Evolutionary conservation across 768 basidiomycete genomes (phyloP), one percentile per base, ranked within the genome.

Genomic region (Clavaria fumosa): DNA sequence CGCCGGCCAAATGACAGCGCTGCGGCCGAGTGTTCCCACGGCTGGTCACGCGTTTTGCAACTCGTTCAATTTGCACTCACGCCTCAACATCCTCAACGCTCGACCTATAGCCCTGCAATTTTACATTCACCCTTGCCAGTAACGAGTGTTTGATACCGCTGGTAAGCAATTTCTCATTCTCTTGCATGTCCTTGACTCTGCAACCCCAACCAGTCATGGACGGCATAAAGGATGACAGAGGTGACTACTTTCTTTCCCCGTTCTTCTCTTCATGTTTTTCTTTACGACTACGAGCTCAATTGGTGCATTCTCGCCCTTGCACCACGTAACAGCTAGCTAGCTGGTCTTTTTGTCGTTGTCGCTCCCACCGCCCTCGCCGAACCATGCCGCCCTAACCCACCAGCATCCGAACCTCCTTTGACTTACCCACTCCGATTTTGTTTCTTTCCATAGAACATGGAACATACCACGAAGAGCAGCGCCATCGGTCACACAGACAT

Each of bases 321-420:
- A 68, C 72, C 66, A 60, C 72, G 63, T 58, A 59, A 50, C 58
- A 66, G 61, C 58, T 69, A 79, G 77, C 76, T 78, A 78, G 75
- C 76, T 63, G 63, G 65, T 67, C 53, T 55, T 50, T 43, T n/a
- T n/a, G n/a, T 48, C 49, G 53, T 51, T 49, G 44, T 56, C 53
- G 26, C 39, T 39, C 35, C 54, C 56, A 45, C 58, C 55, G 43
- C 51, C 56, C 52, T 55, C 55, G 50, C 52, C 62, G 52, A 54
- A 53, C 53, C n/a, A n/a, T n/a, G n/a, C n/a, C 57, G 59, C 61
- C 62, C 55, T 56, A 48, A 47, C 47, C 47, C 46, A 42, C 50
- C 55, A 58, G 58, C 58, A 60, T 43, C 43, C 49, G 44, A 53
- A 40, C 52, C 53, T 50, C 53, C 59, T 50, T 50, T 67, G 64